A percentile compares a stretch with the other conserved stretches of the same genome.
Evolutionary conservation across 352 stramenopile genomes (phyloP).

Genomic region (Elongisporangium prolatum): DNA sequence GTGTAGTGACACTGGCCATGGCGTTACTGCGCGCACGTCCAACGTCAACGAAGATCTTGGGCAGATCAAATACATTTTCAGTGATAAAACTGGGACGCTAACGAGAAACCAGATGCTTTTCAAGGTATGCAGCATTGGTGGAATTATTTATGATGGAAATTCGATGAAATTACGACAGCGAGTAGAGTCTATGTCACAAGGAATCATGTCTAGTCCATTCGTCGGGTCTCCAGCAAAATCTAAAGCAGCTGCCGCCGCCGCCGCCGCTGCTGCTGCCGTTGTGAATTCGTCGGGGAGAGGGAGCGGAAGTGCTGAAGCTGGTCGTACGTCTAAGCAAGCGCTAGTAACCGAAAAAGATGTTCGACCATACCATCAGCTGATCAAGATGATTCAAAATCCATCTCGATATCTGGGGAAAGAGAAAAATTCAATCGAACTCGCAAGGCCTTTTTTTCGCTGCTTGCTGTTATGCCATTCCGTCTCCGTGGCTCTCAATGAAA

Average conservation of each 20-base stretch:
- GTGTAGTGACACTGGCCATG: constrained; percentile 38
- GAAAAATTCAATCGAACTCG: constrained; percentile 48
- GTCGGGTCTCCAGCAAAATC: constrained; percentile 3
- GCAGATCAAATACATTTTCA: constrained; percentile 99
- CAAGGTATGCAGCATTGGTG: constrained; percentile 89
- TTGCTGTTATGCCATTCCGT: constrained; percentile 79
- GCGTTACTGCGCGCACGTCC: constrained; percentile 87
- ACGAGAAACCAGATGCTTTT: constrained; percentile 99
- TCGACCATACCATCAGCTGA: constrained; percentile 52
- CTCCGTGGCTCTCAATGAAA: constrained; percentile 52
- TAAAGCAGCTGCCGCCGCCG: constrained; percentile 9
- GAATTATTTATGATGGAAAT: constrained; percentile 84
- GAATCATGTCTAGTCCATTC: neutral
- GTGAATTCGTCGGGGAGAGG: constrained; percentile 5
- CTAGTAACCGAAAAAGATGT: constrained; percentile 68
- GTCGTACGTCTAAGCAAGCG: constrained; percentile 29
- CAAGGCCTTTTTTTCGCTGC: constrained; percentile 75
- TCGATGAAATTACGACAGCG: constrained; percentile 45
- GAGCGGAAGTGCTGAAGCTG: constrained; percentile 12
- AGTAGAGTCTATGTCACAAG: neutral
- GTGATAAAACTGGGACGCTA: constrained; percentile 99
- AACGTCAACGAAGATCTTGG: constrained; percentile 95
- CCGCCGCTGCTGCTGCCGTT: constrained; percentile 3
- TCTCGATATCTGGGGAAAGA: constrained; percentile 44
- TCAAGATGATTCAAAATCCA: constrained; percentile 65